phyloP scores from a whole-genome alignment of 1,139 yeast genomes.

The Yarrowia galli region DNA sequence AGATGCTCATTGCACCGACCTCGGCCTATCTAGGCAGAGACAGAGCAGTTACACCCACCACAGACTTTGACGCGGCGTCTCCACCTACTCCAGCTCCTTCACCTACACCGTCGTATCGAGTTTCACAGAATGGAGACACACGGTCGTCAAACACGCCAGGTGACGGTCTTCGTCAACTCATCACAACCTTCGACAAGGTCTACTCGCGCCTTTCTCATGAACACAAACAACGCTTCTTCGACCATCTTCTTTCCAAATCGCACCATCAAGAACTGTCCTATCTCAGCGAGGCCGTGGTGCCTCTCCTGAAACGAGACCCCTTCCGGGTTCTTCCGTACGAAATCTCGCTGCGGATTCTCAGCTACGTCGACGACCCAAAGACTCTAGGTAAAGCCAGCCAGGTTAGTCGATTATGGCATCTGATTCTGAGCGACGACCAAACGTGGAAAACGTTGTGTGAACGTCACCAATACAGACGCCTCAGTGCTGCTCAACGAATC shows the following conservation, averaged over 20 bases:
- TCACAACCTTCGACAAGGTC: conserved; percentile 1
- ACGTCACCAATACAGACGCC: conserved; percentile 52
- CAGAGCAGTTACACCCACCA: conserved; percentile 27
- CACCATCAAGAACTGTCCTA: conserved; percentile 71
- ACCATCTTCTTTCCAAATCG: conserved; percentile 46
- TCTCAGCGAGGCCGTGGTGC: conserved; percentile 75
- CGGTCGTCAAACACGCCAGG: conserved; percentile 10
- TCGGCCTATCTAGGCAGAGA: conserved; percentile 26
- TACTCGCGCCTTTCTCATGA: conserved; percentile 11
- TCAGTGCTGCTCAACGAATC: conserved; percentile 51
- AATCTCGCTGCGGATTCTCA: conserved; percentile 78
- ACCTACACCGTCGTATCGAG: conserved; percentile 44
- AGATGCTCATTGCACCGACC: conserved; percentile 26
- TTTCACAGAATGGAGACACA: conserved; percentile 16
- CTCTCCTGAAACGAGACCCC: conserved; percentile 83
- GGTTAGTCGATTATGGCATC: conserved; percentile 55
- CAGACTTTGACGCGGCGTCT: conserved; percentile 38
- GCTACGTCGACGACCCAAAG: conserved; percentile 70
- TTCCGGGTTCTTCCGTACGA: conserved; percentile 83
- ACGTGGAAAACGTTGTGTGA: conserved; percentile 56
- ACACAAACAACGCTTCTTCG: conserved; percentile 24
- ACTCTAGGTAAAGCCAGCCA: conserved; percentile 56
- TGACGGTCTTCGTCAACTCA: conserved; percentile 1
- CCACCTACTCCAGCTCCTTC: conserved; percentile 49
- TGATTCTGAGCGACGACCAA: conserved; percentile 53